Evolutionary conservation across 495 filamentous ascomycete genomes (phyloP).

Genomic region (Aspergillus carlsbadensis): DNA sequence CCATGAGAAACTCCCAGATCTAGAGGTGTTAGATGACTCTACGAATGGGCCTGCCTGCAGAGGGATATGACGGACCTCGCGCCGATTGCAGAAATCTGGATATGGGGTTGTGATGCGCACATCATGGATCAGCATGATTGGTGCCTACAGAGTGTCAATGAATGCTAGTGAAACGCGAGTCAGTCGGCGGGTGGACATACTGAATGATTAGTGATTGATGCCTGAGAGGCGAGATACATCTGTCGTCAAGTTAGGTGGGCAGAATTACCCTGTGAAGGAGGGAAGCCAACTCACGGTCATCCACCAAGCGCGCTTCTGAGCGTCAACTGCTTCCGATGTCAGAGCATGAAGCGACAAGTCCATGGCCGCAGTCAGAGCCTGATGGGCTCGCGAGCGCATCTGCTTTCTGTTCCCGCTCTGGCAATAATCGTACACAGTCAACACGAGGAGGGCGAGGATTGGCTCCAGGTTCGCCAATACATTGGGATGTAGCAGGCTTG

Average conservation of each 20-base stretch:
- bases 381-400: slow-evolving; percentile 46
- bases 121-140: slow-evolving; percentile 40
- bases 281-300: slow-evolving; percentile 34
- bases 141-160: slow-evolving; percentile 21
- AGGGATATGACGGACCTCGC: slow-evolving; percentile 7
- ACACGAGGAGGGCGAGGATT: slow-evolving; percentile 47
- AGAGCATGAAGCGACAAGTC: slow-evolving; percentile 37
- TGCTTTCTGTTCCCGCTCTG: slow-evolving; percentile 51
- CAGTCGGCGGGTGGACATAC: slow-evolving; percentile 18
- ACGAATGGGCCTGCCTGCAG: not conserved
- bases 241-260: not conserved
- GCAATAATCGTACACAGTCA: slow-evolving; percentile 54
- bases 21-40: not conserved
- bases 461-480: slow-evolving; percentile 45
- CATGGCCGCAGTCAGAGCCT: slow-evolving; percentile 45
- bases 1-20: slow-evolving; percentile 9
- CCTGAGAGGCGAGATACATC: slow-evolving; percentile 45
- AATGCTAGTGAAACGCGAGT: not conserved
- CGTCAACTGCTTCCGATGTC: slow-evolving; percentile 35
- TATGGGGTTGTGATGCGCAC: slow-evolving; percentile 43
- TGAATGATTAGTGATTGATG: slow-evolving; percentile 28
- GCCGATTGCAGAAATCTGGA: slow-evolving; percentile 28
- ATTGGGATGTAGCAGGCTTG: slow-evolving; percentile 40
- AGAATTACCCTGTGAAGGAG: not conserved
- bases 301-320: slow-evolving; percentile 47